phyloP scores from a whole-genome alignment of 306 rosid species.

The Senna tora region DNA sequence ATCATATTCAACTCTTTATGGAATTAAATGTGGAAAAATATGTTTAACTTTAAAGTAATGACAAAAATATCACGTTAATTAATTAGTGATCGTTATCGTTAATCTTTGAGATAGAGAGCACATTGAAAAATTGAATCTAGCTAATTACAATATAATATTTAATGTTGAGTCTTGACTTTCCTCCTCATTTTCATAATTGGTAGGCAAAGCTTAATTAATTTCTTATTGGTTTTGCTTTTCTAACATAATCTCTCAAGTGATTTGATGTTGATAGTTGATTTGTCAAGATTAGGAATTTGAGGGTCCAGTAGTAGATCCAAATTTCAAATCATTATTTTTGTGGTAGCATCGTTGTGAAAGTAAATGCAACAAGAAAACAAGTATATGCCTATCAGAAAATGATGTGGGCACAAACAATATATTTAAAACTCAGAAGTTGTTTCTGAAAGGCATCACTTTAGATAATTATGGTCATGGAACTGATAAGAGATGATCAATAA shows the following conservation, averaged over 20 bases:
- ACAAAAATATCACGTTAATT: no score
- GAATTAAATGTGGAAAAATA: no score
- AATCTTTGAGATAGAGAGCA: neutral
- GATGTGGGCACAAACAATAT: no score
- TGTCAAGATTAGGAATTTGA: conserved; percentile 52
- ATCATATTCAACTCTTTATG: neutral
- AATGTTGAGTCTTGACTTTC: conserved; percentile 72
- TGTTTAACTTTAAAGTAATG: no score
- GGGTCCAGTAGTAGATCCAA: conserved; percentile 42
- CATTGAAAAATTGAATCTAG: conserved; percentile 23
- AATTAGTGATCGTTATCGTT: no score
- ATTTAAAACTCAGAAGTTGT: no score
- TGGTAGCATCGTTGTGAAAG: no score
- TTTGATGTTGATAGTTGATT: conserved; percentile 45
- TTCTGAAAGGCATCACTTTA: no score
- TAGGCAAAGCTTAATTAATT: conserved; percentile 20
- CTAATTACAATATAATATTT: conserved; percentile 40
- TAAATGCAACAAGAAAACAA: no score
- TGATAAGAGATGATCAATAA: no score
- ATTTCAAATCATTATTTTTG: conserved; percentile 34
- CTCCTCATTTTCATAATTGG: conserved; percentile 36
- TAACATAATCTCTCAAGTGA: conserved; percentile 50
- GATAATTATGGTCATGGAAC: no score
- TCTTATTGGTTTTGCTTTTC: conserved; percentile 31
- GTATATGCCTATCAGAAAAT: no score